Evolutionary conservation across 2,329 filamentous ascomycete species (phyloP).

Genomic region (Aquanectria penicillioides): DNA sequence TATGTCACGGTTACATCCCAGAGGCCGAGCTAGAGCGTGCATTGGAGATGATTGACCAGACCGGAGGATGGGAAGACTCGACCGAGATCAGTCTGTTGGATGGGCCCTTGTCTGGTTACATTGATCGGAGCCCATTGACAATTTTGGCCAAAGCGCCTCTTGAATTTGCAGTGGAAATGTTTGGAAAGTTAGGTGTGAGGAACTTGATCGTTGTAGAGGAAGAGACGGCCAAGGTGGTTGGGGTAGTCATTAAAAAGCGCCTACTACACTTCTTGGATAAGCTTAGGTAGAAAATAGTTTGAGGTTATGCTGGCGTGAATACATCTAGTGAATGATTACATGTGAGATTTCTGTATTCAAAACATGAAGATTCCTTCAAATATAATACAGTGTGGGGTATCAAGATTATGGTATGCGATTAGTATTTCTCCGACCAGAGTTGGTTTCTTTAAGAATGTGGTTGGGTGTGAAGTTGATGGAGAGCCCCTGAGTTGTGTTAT

Average conservation of each 20-base stretch:
- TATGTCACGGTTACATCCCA: constrained; percentile 8
- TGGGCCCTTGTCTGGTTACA: not conserved
- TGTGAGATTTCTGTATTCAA: too few species aligned
- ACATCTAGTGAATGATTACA: too few species aligned
- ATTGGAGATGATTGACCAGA: not conserved
- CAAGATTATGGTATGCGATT: too few species aligned
- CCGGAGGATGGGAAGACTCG: not conserved
- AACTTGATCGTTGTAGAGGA: constrained; percentile 14
- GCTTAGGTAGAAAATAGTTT: constrained; percentile 9
- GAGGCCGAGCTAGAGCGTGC: constrained; percentile 3
- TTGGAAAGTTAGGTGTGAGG: constrained; percentile 12
- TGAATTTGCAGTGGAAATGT: constrained; percentile 24
- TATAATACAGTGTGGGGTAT: too few species aligned
- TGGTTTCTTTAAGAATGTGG: too few species aligned
- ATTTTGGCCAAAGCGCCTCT: constrained; percentile 15
- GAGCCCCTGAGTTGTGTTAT: too few species aligned
- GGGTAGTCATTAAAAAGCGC: constrained; percentile 9
- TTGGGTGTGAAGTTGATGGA: too few species aligned
- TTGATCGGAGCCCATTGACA: constrained; percentile 10
- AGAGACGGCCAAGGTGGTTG: constrained; percentile 15
- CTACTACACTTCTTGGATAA: constrained; percentile 7
- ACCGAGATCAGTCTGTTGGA: constrained; percentile 8
- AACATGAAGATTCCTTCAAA: too few species aligned
- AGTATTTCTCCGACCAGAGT: too few species aligned
- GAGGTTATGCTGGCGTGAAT: too few species aligned